Conservation (phyloP, 2,329 filamentous ascomycete genomes). For the Pestalotiopsis sp. region DNA sequence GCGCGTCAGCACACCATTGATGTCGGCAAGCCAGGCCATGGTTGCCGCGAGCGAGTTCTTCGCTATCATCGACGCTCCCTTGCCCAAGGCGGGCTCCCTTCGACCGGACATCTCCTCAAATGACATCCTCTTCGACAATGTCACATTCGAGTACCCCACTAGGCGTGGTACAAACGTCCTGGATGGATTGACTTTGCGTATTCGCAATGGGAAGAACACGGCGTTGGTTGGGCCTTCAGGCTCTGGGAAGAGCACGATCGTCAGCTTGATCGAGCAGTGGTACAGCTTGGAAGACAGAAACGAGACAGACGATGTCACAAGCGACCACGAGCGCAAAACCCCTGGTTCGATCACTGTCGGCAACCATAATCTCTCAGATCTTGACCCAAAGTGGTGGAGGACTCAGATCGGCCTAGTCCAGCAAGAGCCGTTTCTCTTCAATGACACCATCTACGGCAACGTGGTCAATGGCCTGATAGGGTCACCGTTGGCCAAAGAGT, state of each 20-base stretch:
- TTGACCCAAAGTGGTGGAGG: conserved; percentile 51
- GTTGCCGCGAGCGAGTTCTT: conserved; percentile 58
- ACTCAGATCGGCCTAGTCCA: conserved; percentile 64
- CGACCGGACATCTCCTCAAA: conserved; percentile 38
- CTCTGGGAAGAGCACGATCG: conserved; percentile 71
- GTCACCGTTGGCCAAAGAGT: conserved; percentile 49
- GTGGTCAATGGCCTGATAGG: conserved; percentile 59
- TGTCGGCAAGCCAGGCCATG: conserved; percentile 55
- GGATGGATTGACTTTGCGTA: conserved; percentile 55
- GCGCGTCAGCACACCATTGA: conserved; percentile 56
- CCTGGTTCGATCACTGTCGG: background rate
- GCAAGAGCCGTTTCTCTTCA: conserved; percentile 68
- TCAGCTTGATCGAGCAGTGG: conserved; percentile 70
- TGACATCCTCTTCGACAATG: conserved; percentile 48
- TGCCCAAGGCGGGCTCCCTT: conserved; percentile 28
- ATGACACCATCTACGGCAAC: conserved; percentile 63
- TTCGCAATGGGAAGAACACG: conserved; percentile 65
- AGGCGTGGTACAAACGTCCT: conserved; percentile 63
- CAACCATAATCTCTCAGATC: background rate
- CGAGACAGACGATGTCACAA: background rate
- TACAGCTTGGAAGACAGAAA: conserved; percentile 60
- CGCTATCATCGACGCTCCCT: conserved; percentile 39
- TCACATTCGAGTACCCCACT: conserved; percentile 70
- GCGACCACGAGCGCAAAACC: no score
- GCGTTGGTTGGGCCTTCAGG: conserved; percentile 74